These are phyloP conservation scores for Baorangia bicolor DNA, from an alignment of 768 basidiomycete species.

Conservation along the genomic window DNA sequence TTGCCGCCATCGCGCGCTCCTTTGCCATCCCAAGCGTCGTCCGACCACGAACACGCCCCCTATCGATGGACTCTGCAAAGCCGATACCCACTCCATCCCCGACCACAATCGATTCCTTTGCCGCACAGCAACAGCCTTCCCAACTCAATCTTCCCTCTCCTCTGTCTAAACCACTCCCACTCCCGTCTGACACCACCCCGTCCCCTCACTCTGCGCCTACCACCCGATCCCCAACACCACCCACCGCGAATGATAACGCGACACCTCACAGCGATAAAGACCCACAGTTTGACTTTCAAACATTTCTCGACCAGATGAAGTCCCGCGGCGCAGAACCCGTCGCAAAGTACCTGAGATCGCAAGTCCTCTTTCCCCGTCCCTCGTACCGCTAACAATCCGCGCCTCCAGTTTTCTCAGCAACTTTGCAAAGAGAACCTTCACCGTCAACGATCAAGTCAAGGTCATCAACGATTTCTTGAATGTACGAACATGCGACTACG, in stretches of 20 bases:
- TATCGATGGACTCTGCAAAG: conserved; percentile 7
- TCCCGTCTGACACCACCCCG: background rate
- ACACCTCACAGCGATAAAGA: conserved; percentile 37
- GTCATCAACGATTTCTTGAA: conserved; percentile 91
- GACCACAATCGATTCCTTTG: background rate
- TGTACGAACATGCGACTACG: conserved; percentile 39
- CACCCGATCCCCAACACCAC: conserved; percentile 27
- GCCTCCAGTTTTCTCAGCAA: conserved; percentile 80
- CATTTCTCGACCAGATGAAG: conserved; percentile 95
- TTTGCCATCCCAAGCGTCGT: conserved; percentile 50
- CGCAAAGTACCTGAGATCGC: conserved; percentile 95
- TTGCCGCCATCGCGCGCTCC: conserved; percentile 61
- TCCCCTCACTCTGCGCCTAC: conserved; percentile 15
- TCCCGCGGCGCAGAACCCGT: conserved; percentile 84
- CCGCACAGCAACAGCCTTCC: background rate
- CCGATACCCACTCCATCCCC: conserved; percentile 2
- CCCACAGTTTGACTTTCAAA: conserved; percentile 86
- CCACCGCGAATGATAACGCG: conserved; percentile 6
- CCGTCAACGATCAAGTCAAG: conserved; percentile 91
- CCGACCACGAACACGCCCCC: conserved; percentile 21
- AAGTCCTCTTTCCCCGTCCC: conserved; percentile 33
- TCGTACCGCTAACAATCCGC: background rate
- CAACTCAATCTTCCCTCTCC: background rate
- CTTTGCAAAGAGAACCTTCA: conserved; percentile 88
- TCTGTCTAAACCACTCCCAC: background rate